Base-by-base conservation (phyloP, 768 basidiomycete genomes). In the Fibroporia radiculosa region DNA sequence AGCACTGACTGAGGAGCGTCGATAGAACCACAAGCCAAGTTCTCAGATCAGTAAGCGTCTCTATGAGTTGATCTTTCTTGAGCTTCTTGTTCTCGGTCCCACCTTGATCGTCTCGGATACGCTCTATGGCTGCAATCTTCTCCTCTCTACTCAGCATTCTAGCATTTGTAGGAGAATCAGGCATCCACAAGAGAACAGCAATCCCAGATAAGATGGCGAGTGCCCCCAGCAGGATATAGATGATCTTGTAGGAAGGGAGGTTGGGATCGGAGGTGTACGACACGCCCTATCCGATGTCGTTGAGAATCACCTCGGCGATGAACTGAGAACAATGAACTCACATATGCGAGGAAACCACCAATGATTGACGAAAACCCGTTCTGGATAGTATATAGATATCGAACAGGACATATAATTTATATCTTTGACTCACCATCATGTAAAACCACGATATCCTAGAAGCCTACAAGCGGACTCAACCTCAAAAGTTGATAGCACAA, bases 401-500 rank as follows among this genome's bases (percentile, higher is more conserved):
- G 11, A 4, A 4, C 3, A 4, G 18, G n/a, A n/a, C 5, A 7
- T 14, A n/a, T 22, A 2, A 25, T 2, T 22, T 10, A n/a, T 10
- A n/a, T n/a, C n/a, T n/a, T n/a, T n/a, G n/a, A 12, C 43, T 23
- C 54, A 77, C 80, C 77, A 80, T 79, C 39, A 79, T 68, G 60
- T 82, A 84, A 59, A 82, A 82, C 71, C 74, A 80, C 6, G 76
- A 72, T 22, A 83, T 77, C 4, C 80, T 70, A n/a, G 63, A 68
- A 0, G 76, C 78, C 73, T 79, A 43, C 18, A 23, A 33, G n/a
- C n/a, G n/a, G n/a, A n/a, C n/a, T n/a, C n/a, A n/a, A n/a, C n/a
- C n/a, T n/a, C n/a, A 32, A 4, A 43, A 5, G 3, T 26, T 13
- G 38, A 4, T 10, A 16, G 6, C 22, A n/a, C 4, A 25, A 13